Evolutionary conservation across 768 basidiomycete species (phyloP).

Genomic region (Chiua virens): DNA sequence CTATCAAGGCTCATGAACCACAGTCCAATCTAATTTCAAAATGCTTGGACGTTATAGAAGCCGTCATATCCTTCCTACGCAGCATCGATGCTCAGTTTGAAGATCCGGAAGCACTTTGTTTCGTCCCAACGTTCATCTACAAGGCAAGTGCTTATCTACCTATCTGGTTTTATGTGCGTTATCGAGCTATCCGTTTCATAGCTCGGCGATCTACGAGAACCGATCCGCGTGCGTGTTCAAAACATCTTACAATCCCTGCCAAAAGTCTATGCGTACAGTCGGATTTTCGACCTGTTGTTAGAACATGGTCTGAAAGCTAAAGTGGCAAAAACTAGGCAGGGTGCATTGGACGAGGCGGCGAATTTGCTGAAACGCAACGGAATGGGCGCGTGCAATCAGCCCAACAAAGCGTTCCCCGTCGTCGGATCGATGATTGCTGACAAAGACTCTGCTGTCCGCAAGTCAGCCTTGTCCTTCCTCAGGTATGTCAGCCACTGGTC

Average conservation of each 20-base stretch:
- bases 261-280: constrained; percentile 90
- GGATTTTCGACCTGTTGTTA: constrained; percentile 83
- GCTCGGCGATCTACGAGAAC: constrained; percentile 93
- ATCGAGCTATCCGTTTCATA: constrained; percentile 30
- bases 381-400: constrained; percentile 72
- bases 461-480: constrained; percentile 78
- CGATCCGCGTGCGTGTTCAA: constrained; percentile 74
- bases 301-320: constrained; percentile 90
- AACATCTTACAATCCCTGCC: constrained; percentile 83
- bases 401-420: constrained; percentile 72
- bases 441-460: constrained; percentile 86
- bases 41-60: constrained; percentile 84
- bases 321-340: constrained; percentile 89
- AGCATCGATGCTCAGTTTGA: constrained; percentile 72
- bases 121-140: constrained; percentile 85
- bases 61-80: constrained; percentile 74
- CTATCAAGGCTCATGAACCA: constrained; percentile 85
- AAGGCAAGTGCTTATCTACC: constrained; percentile 55
- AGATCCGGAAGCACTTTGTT: constrained; percentile 84
- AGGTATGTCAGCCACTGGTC: constrained; percentile 51
- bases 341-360: constrained; percentile 79
- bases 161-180: neutral
- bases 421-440: constrained; percentile 83
- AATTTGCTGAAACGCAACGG: constrained; percentile 79
- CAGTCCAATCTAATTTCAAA: constrained; percentile 87